phyloP scores from a whole-genome alignment of 129 eudicot genomes.

The Tanacetum coccineum region DNA sequence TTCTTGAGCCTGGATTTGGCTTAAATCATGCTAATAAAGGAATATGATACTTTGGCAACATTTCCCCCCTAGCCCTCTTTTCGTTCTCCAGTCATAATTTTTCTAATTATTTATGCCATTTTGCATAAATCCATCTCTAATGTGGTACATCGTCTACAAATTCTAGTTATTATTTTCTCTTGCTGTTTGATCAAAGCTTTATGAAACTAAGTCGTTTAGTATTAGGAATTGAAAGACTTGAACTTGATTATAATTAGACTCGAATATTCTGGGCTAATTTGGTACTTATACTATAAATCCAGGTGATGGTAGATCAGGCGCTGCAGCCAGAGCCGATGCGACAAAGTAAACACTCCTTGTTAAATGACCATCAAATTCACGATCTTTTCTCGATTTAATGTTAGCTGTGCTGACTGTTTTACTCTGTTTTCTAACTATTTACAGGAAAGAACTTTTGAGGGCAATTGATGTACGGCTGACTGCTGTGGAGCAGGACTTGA shows the following conservation, averaged over 20 bases:
- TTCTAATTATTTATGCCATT: not conserved
- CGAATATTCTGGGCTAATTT: constrained; percentile 21
- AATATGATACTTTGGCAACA: not conserved
- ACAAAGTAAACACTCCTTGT: constrained; percentile 62
- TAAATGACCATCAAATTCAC: not conserved
- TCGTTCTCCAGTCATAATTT: not conserved
- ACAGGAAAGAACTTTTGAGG: constrained; percentile 94
- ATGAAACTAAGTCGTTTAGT: not conserved
- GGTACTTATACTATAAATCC: constrained; percentile 22
- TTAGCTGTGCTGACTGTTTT: not conserved
- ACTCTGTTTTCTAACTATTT: constrained; percentile 3
- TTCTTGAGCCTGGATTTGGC: not conserved
- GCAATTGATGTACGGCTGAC: constrained; percentile 90
- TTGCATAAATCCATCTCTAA: not conserved
- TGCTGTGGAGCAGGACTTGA: constrained; percentile 79
- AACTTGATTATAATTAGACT: constrained; percentile 2
- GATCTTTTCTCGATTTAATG: not conserved
- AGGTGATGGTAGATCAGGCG: constrained; percentile 66
- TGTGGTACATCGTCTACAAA: not conserved
- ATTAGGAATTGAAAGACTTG: constrained; percentile 2
- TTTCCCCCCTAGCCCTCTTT: not conserved
- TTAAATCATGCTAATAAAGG: no score
- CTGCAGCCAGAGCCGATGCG: constrained; percentile 73
- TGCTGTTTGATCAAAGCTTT: not conserved
- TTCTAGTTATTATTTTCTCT: not conserved